phyloP scores from a whole-genome alignment of 257 asterid species.

The Solanum neorickii region DNA sequence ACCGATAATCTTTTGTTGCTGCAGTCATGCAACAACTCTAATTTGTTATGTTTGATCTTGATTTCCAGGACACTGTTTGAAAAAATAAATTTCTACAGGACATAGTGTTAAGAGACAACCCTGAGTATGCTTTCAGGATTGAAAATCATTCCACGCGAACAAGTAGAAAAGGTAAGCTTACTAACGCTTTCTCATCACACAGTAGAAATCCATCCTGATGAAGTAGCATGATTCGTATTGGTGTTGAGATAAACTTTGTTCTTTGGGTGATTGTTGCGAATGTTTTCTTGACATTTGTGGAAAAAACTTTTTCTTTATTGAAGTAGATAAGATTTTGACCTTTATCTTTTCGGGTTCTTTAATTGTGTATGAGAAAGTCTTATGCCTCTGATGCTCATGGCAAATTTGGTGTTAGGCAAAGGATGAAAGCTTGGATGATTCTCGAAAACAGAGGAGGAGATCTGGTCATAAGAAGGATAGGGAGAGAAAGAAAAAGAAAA shows the following conservation, averaged over 20 bases:
- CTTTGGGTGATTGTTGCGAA: neutral
- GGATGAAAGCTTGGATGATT: slow-evolving; percentile 20
- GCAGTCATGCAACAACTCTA: neutral
- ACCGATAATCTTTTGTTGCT: neutral
- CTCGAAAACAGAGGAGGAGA: slow-evolving; percentile 30
- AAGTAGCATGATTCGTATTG: neutral
- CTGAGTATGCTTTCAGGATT: slow-evolving; percentile 30
- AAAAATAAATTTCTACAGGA: neutral
- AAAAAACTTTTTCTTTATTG: neutral
- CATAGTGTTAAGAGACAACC: neutral
- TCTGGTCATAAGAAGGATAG: slow-evolving; percentile 34
- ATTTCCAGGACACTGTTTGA: neutral
- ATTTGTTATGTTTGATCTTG: neutral
- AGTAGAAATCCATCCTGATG: neutral
- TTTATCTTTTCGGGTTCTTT: neutral
- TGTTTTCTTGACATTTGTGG: neutral
- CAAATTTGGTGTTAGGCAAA: slow-evolving; percentile 21
- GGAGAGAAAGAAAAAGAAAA: slow-evolving; percentile 26
- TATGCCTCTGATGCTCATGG: neutral
- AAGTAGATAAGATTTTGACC: neutral
- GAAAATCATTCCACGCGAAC: slow-evolving; percentile 33
- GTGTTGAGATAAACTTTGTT: neutral
- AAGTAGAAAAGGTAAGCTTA: slow-evolving; percentile 16
- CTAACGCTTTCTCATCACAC: neutral
- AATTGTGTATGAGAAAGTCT: neutral